Conservation (phyloP, 1,139 yeast species). For the Debaryomyces fabryi region DNA sequence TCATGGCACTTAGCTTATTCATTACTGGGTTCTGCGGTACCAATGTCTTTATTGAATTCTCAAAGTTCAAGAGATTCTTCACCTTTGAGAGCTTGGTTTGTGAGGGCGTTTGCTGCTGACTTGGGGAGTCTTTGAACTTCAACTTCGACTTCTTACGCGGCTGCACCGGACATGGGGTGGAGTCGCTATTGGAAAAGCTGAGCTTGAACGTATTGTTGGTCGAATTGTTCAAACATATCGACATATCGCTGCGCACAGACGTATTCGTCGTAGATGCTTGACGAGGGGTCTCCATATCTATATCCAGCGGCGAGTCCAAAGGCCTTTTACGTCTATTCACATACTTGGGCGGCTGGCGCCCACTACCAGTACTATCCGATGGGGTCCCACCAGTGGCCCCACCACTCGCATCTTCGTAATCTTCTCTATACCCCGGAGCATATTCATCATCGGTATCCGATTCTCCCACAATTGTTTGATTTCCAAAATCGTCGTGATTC, state of each 20-base stretch:
- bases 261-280: conserved; percentile 9
- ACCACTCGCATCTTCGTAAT: conserved; percentile 8
- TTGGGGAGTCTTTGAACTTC: conserved; percentile 21
- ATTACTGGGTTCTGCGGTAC: conserved; percentile 9
- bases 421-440: background rate
- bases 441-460: conserved; percentile 11
- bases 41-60: conserved; percentile 28
- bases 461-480: conserved; percentile 3
- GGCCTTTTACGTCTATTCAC: conserved; percentile 14
- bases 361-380: conserved; percentile 15
- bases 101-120: conserved; percentile 13
- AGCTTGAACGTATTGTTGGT: conserved; percentile 20
- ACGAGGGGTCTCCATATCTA: conserved; percentile 25
- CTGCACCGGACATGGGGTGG: conserved; percentile 39
- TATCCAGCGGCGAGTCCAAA: conserved; percentile 19
- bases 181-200: conserved; percentile 33
- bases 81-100: conserved; percentile 18
- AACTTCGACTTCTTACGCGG: conserved; percentile 34
- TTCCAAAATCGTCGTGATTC: conserved; percentile 11
- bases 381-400: conserved; percentile 11
- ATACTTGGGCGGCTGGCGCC: conserved; percentile 14
- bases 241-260: conserved; percentile 7
- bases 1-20: conserved; percentile 15
- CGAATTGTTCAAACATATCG: conserved; percentile 10
- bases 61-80: conserved; percentile 25